These are phyloP conservation scores for Paramecium sexaurelia DNA, from an alignment of 73 alveolate species.

Conservation along the genomic window DNA sequence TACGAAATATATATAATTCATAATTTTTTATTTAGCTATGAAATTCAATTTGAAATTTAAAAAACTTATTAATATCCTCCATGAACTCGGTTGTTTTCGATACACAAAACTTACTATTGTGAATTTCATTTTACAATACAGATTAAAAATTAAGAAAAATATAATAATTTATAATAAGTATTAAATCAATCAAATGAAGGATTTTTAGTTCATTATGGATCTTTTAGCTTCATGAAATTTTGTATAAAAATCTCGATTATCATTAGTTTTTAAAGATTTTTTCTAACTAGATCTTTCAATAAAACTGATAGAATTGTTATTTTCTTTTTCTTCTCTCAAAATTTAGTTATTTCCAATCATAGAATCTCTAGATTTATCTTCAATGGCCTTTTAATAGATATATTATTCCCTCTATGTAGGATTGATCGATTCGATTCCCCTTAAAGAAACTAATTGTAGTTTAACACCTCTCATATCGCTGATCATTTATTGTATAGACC, in stretches of 20 bases:
- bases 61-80: no score
- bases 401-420: slow-evolving; percentile 59
- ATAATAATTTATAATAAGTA: neutral
- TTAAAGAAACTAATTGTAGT: slow-evolving; percentile 25
- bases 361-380: slow-evolving; percentile 39
- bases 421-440: slow-evolving; percentile 62
- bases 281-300: slow-evolving; percentile 36
- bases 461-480: slow-evolving; percentile 55
- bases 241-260: neutral
- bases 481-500: slow-evolving; percentile 39
- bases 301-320: neutral
- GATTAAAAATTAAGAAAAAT: no score
- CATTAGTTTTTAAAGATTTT: neutral
- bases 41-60: neutral
- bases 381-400: slow-evolving; percentile 48
- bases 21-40: no score
- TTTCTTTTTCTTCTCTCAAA: neutral
- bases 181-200: neutral
- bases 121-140: no score
- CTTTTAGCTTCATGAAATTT: slow-evolving; percentile 34
- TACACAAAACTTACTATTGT: no score
- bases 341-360: neutral
- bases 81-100: no score
- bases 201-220: neutral
- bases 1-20: neutral